phyloP scores from a whole-genome alignment of 148 eudicot species.

The Oxyria digyna region DNA sequence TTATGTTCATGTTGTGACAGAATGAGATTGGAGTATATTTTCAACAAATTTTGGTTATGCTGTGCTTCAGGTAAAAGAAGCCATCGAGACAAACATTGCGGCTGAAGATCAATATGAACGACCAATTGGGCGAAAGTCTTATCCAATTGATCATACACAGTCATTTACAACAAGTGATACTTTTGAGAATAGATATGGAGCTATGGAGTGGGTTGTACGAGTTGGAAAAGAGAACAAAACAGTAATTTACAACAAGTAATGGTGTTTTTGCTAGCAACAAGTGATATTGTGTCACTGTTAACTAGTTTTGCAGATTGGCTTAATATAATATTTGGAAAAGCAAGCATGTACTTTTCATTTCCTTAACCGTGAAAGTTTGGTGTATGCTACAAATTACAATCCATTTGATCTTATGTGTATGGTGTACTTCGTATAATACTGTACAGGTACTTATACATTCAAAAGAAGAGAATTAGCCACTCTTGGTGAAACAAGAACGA shows the following conservation, averaged over 20 bases:
- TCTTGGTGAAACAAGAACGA: conserved; percentile 70
- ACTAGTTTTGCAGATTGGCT: neutral
- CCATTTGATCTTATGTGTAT: neutral
- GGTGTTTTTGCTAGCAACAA: neutral
- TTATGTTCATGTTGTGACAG: neutral
- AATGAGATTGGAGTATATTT: neutral
- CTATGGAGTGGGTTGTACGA: neutral
- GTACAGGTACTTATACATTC: conserved; percentile 50
- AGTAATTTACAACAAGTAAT: neutral
- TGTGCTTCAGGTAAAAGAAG: neutral
- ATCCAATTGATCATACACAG: neutral
- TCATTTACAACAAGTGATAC: neutral
- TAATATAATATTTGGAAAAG: neutral
- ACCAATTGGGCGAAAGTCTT: neutral
- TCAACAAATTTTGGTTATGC: neutral
- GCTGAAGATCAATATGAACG: neutral
- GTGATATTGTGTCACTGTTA: neutral
- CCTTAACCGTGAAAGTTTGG: neutral
- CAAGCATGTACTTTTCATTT: neutral
- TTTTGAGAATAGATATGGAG: neutral
- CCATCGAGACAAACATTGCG: neutral
- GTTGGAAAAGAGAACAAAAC: neutral
- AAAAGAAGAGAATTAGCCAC: no score
- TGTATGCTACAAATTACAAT: neutral
- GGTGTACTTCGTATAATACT: neutral